Conservation (phyloP, 352 stramenopile genomes). For the Globisporangium viniferum region DNA sequence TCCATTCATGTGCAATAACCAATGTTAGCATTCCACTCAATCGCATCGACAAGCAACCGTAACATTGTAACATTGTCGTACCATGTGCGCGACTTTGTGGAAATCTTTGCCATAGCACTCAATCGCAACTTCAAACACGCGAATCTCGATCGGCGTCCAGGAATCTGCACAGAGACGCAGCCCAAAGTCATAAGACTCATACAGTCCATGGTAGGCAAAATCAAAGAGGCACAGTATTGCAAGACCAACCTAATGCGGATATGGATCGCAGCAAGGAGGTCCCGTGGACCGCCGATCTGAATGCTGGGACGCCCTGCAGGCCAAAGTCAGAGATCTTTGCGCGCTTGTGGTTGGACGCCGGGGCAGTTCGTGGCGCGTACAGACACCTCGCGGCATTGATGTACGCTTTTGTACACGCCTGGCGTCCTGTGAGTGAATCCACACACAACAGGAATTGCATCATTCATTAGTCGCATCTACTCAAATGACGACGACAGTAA, state of each 20-base stretch:
- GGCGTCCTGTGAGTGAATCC: conserved; percentile 34
- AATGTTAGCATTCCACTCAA: background rate
- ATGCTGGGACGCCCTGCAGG: conserved; percentile 40
- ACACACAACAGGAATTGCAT: background rate
- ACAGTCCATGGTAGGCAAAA: background rate
- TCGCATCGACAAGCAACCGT: background rate
- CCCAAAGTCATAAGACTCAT: background rate
- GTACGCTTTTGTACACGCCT: conserved; percentile 65
- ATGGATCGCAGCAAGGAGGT: conserved; percentile 42
- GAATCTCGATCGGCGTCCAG: conserved; percentile 79
- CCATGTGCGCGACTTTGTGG: conserved; percentile 59
- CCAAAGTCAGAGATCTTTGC: conserved; percentile 51
- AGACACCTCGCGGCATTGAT: conserved; percentile 57
- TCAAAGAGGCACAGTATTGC: background rate
- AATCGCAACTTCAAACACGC: conserved; percentile 82
- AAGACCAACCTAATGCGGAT: conserved; percentile 8
- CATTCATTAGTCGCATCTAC: background rate
- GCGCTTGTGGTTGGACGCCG: conserved; percentile 44
- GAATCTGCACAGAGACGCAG: conserved; percentile 39
- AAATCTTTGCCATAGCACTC: conserved; percentile 87
- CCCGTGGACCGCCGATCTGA: conserved; percentile 51
- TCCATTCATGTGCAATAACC: background rate
- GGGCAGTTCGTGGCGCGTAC: conserved; percentile 30
- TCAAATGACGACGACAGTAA: conserved; percentile 9
- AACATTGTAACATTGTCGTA: conserved; percentile 19